Evolutionary conservation across 495 filamentous ascomycete species (phyloP).

Genomic region (Penicillium steckii): DNA sequence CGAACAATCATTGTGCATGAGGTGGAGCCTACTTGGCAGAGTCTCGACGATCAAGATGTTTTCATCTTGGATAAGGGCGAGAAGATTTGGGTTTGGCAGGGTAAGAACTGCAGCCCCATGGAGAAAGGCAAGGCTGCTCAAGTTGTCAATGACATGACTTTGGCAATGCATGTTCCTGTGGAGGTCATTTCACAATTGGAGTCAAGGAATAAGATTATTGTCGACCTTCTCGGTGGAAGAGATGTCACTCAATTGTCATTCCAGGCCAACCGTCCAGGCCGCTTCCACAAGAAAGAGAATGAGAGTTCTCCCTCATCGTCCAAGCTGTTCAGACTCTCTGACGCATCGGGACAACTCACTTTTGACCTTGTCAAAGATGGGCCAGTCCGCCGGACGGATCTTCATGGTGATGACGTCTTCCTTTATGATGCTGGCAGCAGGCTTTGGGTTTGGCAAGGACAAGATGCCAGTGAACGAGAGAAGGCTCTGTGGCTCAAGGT

Average conservation of each 20-base stretch:
- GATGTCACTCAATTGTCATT: slow-evolving; percentile 34
- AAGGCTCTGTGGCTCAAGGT: slow-evolving; percentile 57
- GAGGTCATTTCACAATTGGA: slow-evolving; percentile 61
- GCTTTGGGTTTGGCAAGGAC: slow-evolving; percentile 63
- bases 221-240: slow-evolving; percentile 54
- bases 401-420: slow-evolving; percentile 58
- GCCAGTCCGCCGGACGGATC: slow-evolving; percentile 36
- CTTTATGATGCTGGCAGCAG: slow-evolving; percentile 50
- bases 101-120: slow-evolving; percentile 60
- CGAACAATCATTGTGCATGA: slow-evolving; percentile 55
- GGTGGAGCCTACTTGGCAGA: slow-evolving; percentile 59
- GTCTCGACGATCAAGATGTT: slow-evolving; percentile 60
- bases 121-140: slow-evolving; percentile 64
- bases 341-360: slow-evolving; percentile 49
- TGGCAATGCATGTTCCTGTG: slow-evolving; percentile 59
- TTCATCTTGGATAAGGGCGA: slow-evolving; percentile 58
- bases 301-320: slow-evolving; percentile 19
- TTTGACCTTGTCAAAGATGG: slow-evolving; percentile 57
- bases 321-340: slow-evolving; percentile 55
- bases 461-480: slow-evolving; percentile 50
- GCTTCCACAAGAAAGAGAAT: slow-evolving; percentile 19
- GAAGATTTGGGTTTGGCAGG: slow-evolving; percentile 68
- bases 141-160: slow-evolving; percentile 59
- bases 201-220: slow-evolving; percentile 48
- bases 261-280: slow-evolving; percentile 38